A percentile compares a stretch with the other conserved stretches of the same genome.
These are phyloP conservation scores for Diaporthe citrichinensis DNA, from an alignment of 2,329 filamentous ascomycete species.

Conservation along the genomic window DNA sequence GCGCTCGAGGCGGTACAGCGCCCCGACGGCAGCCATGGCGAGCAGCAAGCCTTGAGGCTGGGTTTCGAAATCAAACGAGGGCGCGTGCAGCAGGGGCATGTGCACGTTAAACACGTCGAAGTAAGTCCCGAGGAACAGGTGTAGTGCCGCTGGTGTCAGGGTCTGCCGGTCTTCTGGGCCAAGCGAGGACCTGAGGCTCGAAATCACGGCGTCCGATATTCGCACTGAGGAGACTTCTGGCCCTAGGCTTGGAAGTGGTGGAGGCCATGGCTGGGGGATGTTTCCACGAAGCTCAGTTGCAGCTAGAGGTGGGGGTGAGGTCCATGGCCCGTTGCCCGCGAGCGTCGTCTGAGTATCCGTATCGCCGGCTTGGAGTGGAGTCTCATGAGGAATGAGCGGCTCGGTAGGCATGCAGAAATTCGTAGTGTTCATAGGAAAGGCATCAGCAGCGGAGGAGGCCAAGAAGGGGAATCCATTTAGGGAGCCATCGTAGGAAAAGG, in stretches of 20 bases:
- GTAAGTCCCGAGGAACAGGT: neutral
- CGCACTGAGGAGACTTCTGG: too few species aligned
- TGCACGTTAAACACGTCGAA: conserved; percentile 14
- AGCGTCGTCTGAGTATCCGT: neutral
- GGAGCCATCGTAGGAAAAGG: neutral
- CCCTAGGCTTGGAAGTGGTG: neutral
- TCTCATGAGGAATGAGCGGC: too few species aligned
- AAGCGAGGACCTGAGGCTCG: neutral
- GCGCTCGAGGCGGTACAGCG: conserved; percentile 2
- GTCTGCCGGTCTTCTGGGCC: neutral
- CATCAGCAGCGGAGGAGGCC: neutral
- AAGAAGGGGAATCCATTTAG: neutral
- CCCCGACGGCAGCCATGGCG: neutral
- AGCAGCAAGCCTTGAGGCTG: neutral
- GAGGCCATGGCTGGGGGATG: neutral
- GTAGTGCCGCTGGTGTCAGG: neutral
- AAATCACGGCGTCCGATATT: neutral
- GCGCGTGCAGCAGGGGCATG: neutral
- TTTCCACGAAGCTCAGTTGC: neutral
- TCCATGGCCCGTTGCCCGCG: neutral
- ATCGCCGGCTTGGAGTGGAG: too few species aligned
- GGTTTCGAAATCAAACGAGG: neutral
- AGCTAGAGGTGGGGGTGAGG: too few species aligned
- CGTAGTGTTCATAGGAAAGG: neutral
- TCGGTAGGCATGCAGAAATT: neutral